Evolutionary conservation across 2,329 filamentous ascomycete species (phyloP), one percentile per base, ranked within the genome.

Genomic region (Claviceps sorghi): DNA sequence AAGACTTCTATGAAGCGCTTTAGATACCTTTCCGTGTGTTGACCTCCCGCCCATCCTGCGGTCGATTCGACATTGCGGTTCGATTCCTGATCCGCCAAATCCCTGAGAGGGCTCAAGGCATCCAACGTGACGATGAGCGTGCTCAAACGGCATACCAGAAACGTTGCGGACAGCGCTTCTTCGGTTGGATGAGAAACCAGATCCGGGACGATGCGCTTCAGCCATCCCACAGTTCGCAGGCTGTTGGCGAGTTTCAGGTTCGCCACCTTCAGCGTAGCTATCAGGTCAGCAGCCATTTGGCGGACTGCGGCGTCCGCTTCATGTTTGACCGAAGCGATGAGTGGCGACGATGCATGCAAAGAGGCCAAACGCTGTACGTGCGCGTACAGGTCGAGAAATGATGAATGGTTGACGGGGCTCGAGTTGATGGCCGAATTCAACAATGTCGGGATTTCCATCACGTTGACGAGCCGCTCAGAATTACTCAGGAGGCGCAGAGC

Each of bases 1-100:
- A 97, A 97, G 30, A 98, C 89, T 65, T 98, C 93, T 60, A 98
- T 87, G 67, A 95, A 98, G 48, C 90, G 80, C 67, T 97, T 98
- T 44, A 98, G 72, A 61, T 89, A 98, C 50, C 89, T 79, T 66
- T 97, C 93, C 1, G 90, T 96, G 65, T 97, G 93, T 62, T 95
- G 89, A 0, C 91, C 91, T 1, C 80, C 80, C 2, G 77, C 80
- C 78, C 77, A 85, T 9, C 67, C 66, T 22, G 64, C 63, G 6
- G 65, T 61, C 15, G 67, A 63, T 36, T 73, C 67, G 52, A 66
- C 67, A 55, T 76, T 72, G 15, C 71, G 74, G 46, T 67, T 63
- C 49, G 67, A 82, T 67, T 96, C 91, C 62, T 95, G 87, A 59
- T 97, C 90, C 48, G 93, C 93, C 2, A 98, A 78, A 55, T 94